Conservation (phyloP, 179 eudicot genomes). For the Carnegiea gigantea region DNA sequence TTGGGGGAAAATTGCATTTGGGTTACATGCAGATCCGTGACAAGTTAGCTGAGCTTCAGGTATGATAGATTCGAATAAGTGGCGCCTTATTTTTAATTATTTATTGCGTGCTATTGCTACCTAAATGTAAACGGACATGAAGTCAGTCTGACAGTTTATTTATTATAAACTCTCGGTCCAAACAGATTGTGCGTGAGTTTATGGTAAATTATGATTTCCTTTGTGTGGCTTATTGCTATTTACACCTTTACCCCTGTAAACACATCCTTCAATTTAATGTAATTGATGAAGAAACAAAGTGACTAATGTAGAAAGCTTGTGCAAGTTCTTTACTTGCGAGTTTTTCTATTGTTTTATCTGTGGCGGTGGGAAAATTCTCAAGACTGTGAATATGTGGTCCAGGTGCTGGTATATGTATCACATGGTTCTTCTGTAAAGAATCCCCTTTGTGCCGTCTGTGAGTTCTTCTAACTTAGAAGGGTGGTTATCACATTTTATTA, state of each 20-base stretch:
- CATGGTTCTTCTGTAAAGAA: slow-evolving; percentile 70
- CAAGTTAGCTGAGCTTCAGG: slow-evolving; percentile 92
- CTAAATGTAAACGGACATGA: neutral
- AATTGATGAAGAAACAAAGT: neutral
- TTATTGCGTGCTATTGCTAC: neutral
- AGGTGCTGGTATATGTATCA: slow-evolving; percentile 54
- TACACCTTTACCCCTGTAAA: neutral
- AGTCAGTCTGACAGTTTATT: slow-evolving; percentile 14
- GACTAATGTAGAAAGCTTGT: neutral
- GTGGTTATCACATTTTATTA: slow-evolving; percentile 40
- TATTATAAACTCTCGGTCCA: neutral
- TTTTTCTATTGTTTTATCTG: neutral
- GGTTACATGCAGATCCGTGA: slow-evolving; percentile 99
- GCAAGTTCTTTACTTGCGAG: neutral
- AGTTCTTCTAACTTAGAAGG: slow-evolving; percentile 68
- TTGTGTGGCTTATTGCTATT: neutral
- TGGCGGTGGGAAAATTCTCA: neutral
- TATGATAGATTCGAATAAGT: slow-evolving; percentile 24
- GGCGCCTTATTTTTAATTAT: neutral
- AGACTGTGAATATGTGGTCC: slow-evolving; percentile 10
- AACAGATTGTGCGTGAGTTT: neutral
- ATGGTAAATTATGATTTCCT: neutral
- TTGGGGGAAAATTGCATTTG: slow-evolving; percentile 97
- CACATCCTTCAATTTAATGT: neutral
- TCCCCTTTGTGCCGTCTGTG: slow-evolving; percentile 77